Percentiles rank a stretch among this genome's conserved stretches.
Conservation (phyloP, 2,329 filamentous ascomycete genomes). For the Sclerotinia spermophila region DNA sequence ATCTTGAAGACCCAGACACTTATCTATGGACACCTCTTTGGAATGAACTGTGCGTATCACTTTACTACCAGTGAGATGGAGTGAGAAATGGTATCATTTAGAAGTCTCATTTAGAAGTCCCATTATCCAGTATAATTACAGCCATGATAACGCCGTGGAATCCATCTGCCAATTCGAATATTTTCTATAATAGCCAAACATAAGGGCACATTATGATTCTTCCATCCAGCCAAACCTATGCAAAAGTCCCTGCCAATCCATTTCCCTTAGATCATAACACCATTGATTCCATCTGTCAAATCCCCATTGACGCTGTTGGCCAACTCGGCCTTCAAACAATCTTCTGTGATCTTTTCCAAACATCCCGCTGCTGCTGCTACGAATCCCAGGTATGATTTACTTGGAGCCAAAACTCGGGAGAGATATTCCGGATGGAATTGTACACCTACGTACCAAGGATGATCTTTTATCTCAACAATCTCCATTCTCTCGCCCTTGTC, state of each 20-base stretch:
- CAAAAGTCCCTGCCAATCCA: neutral
- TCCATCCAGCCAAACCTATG: constrained; percentile 11
- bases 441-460: constrained; percentile 80
- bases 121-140: constrained; percentile 1
- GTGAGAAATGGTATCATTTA: neutral
- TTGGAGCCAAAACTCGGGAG: constrained; percentile 69
- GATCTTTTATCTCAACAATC: constrained; percentile 75
- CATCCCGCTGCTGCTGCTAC: constrained; percentile 61
- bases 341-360: constrained; percentile 32
- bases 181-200: constrained; percentile 3
- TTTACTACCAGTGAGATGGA: neutral
- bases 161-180: neutral
- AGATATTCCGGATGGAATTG: constrained; percentile 90
- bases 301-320: constrained; percentile 10
- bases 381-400: constrained; percentile 77
- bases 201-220: neutral
- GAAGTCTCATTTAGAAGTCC: neutral
- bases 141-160: constrained; percentile 10
- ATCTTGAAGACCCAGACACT: neutral
- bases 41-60: neutral
- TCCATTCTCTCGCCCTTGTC: constrained; percentile 77
- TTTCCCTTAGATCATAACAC: constrained; percentile 16
- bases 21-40: neutral
- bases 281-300: constrained; percentile 15
- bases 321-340: constrained; percentile 15